A percentile compares a stretch with the other conserved stretches of the same genome.
phyloP scores from a whole-genome alignment of 75 land plant genomes.

The Picea sitchensis region DNA sequence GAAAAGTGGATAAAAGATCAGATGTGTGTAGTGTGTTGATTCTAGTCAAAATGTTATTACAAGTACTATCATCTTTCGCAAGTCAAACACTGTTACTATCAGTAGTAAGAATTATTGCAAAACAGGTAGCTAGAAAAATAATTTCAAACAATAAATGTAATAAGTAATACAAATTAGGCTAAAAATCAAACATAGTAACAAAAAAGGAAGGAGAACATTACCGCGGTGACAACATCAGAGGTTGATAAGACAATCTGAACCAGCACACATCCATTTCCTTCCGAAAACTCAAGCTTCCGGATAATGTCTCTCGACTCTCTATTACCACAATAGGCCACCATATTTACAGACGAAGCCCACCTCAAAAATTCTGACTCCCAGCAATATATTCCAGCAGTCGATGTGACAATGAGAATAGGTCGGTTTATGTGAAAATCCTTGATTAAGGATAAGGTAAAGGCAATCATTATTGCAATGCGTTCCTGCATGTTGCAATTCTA shows the following conservation, averaged over 20 bases:
- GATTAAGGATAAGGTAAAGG: constrained; percentile 40
- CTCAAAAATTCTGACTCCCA: constrained; percentile 60
- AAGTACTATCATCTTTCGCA: background rate
- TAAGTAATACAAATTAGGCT: background rate
- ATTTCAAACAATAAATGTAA: background rate
- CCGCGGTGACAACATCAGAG: constrained; percentile 49
- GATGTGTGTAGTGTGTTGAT: background rate
- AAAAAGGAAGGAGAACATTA: constrained; percentile 9
- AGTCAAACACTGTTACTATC: background rate
- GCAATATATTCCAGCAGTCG: constrained; percentile 14
- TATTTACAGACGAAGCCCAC: constrained; percentile 44
- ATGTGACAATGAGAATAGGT: constrained; percentile 60
- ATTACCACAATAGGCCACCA: constrained; percentile 52
- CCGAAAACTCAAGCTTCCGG: constrained; percentile 55
- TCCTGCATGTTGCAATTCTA: constrained; percentile 45
- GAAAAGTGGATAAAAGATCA: background rate
- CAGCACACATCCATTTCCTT: constrained; percentile 39
- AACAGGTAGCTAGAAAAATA: background rate
- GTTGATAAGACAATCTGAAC: constrained; percentile 64
- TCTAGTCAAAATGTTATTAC: background rate
- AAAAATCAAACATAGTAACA: background rate
- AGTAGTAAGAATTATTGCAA: background rate
- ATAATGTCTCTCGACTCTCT: constrained; percentile 47
- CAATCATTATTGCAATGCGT: constrained; percentile 28
- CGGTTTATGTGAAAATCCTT: constrained; percentile 20